Percentiles rank a stretch among this genome's conserved stretches.
Evolutionary conservation across 805 yeast genomes (phyloP).

Genomic region (Kazachstania africana): DNA sequence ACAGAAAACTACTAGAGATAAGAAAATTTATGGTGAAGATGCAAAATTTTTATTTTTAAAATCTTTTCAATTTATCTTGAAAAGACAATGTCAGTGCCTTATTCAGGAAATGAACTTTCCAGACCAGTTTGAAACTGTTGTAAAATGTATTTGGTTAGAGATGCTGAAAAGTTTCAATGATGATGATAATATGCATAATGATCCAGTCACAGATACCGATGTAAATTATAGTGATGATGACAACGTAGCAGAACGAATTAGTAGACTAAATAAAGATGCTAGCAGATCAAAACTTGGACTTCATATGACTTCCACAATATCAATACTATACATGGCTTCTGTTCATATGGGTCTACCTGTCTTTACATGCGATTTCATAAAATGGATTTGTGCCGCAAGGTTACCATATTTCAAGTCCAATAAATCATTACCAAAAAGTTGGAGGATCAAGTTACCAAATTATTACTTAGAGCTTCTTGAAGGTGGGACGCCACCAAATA

Average conservation of each 20-base stretch:
- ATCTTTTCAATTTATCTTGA: conserved; percentile 40
- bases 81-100: conserved; percentile 35
- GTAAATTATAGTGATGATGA: neutral
- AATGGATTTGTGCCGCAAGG: conserved; percentile 30
- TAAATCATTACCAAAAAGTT: conserved; percentile 29
- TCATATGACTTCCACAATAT: conserved; percentile 18
- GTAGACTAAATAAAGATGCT: neutral
- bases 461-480: conserved; percentile 29
- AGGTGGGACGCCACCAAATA: conserved; percentile 30
- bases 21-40: conserved; percentile 35
- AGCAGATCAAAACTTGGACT: conserved; percentile 6
- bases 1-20: conserved; percentile 7
- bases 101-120: conserved; percentile 26
- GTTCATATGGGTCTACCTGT: conserved; percentile 38
- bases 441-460: conserved; percentile 30
- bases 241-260: conserved; percentile 3
- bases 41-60: conserved; percentile 35
- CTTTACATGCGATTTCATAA: conserved; percentile 36
- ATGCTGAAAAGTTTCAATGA: conserved; percentile 11
- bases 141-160: conserved; percentile 30
- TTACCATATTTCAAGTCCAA: conserved; percentile 39
- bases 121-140: conserved; percentile 20
- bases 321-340: conserved; percentile 41
- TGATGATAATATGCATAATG: neutral
- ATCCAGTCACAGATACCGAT: conserved; percentile 2